These are phyloP conservation scores for Leishmania tarentolae DNA, from an alignment of 208 protist species.

Conservation along the genomic window DNA sequence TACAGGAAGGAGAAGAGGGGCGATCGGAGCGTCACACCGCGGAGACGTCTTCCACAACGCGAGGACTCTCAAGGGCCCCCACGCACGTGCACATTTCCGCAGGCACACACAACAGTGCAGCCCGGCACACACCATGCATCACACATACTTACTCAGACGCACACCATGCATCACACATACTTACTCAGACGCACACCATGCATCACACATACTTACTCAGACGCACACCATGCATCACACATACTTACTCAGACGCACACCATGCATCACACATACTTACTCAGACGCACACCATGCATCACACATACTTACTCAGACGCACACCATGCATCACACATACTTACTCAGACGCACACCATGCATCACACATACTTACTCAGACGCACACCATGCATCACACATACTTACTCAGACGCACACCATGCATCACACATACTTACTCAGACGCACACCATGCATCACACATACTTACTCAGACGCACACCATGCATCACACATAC, in stretches of 20 bases:
- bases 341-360: slow-evolving; percentile 7
- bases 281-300: background rate
- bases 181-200: slow-evolving; percentile 7
- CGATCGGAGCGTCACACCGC: background rate
- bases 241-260: too few species aligned
- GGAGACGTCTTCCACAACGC: background rate
- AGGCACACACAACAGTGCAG: background rate
- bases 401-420: too few species aligned
- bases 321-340: background rate
- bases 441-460: background rate
- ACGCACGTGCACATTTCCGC: background rate
- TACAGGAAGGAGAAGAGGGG: background rate
- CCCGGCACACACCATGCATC: background rate
- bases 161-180: background rate
- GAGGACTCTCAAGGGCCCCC: background rate
- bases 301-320: too few species aligned
- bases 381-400: too few species aligned
- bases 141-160: too few species aligned
- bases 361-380: background rate
- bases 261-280: background rate
- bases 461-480: too few species aligned
- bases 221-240: too few species aligned
- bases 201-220: background rate
- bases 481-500: background rate
- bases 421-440: background rate